Conservation (phyloP, 2,329 filamentous ascomycete species). For the Pestalotiopsis sp. region DNA sequence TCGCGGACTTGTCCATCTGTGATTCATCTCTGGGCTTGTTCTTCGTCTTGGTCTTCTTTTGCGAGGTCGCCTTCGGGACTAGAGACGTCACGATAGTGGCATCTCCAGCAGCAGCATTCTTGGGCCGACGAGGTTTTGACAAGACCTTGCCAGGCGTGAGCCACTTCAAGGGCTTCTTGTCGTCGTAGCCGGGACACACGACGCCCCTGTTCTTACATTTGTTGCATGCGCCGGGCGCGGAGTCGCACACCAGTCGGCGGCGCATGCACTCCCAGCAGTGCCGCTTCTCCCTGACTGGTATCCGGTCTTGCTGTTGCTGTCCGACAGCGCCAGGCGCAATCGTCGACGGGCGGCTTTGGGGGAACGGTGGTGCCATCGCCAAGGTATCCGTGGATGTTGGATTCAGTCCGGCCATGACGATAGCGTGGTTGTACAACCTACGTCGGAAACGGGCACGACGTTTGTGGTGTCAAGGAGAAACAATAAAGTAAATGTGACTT, state of each 20-base stretch:
- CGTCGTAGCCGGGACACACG: slow-evolving; percentile 41
- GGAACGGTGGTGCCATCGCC: neutral
- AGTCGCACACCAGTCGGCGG: slow-evolving; percentile 43
- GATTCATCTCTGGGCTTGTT: neutral
- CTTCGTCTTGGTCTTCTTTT: slow-evolving; percentile 5
- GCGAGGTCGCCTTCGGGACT: neutral
- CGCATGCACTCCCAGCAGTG: slow-evolving; percentile 47
- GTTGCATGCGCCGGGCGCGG: slow-evolving; percentile 36
- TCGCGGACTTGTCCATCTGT: neutral
- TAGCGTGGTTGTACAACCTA: neutral
- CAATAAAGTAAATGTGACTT: slow-evolving; percentile 4
- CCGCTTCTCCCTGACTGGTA: slow-evolving; percentile 11
- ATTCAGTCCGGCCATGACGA: neutral
- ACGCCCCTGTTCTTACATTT: slow-evolving; percentile 36
- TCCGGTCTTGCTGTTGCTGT: neutral
- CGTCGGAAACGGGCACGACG: neutral
- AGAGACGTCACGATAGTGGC: slow-evolving; percentile 1
- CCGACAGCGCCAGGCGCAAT: neutral
- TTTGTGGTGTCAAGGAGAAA: neutral
- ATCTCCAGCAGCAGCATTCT: neutral
- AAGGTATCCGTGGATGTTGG: neutral
- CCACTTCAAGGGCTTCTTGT: slow-evolving; percentile 41
- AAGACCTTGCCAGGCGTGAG: slow-evolving; percentile 40
- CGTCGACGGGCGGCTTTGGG: neutral
- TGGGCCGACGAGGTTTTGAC: slow-evolving; percentile 26